Evolutionary conservation across 2,329 filamentous ascomycete genomes (phyloP), one percentile per base, ranked within the genome.

Genomic region (Colletotrichum cereale): DNA sequence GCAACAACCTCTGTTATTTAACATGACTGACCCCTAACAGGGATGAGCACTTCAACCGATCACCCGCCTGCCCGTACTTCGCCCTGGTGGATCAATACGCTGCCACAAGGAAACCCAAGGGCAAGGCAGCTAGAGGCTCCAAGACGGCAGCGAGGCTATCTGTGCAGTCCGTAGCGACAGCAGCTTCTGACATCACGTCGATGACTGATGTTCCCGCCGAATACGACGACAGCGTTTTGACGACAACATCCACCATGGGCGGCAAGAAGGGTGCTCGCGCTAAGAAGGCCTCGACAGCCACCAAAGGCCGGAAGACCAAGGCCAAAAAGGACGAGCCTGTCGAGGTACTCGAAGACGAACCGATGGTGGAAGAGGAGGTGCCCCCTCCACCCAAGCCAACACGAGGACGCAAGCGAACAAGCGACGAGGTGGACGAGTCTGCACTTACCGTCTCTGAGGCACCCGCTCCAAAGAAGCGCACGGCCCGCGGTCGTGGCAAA

Each of bases 21-120:
- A 31, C 5, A 63, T 29, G 61, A 47, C 42, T 64, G 52, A 18
- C n/a, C 14, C 14, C 38, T 48, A 11, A 57, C 70, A 96, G 93
- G 78, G 91, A 97, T 73, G 96, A 99, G 79, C 96, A 99, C 79
- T 90, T 91, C 76, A 91, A 89, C 66, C 90, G 96, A 75, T 92
- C 92, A 1, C 89, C 94, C 0, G 86, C 92, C 31, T 99, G 96
- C 79, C 86, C 90, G 18, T 98, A 97, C 83, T 98, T 98, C 78
- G 82, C 85, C 1, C 88, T 97, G 36, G 86, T 88, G 34, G 89
- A 85, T 77, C 86, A 87, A 76, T 83, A 89, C 77, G 86, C 84
- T 75, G 79, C 82, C 38, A 84, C 87, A 36, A 92, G 92, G 82
- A 87, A 89, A 74, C 80, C 86, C 14, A 86, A 77, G 83, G 86